Conservation (phyloP, 2,329 filamentous ascomycete genomes). For the Penicillium sp. region DNA sequence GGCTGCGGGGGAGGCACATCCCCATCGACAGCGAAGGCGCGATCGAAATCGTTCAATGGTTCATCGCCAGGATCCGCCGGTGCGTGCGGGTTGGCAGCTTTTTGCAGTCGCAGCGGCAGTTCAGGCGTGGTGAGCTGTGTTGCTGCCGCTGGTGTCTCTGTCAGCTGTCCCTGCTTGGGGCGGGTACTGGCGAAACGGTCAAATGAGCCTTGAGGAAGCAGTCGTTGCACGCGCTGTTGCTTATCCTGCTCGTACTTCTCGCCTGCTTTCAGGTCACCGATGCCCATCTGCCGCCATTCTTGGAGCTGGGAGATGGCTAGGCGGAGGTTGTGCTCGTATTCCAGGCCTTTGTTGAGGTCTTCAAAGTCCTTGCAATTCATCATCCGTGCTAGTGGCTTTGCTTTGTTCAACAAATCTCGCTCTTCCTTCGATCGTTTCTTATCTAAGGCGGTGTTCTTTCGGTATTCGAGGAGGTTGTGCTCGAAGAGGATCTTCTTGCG, state of each 20-base stretch:
- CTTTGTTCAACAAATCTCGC: slow-evolving; percentile 78
- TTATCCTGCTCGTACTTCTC: slow-evolving; percentile 93
- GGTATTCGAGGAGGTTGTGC: slow-evolving; percentile 84
- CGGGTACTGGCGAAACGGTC: slow-evolving; percentile 71
- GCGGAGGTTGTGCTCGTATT: slow-evolving; percentile 83
- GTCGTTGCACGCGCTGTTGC: slow-evolving; percentile 57
- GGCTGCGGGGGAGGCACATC: slow-evolving; percentile 34
- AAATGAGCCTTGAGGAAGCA: slow-evolving; percentile 65
- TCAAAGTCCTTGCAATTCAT: slow-evolving; percentile 93
- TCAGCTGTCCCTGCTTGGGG: slow-evolving; percentile 57
- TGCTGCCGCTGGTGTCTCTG: slow-evolving; percentile 67
- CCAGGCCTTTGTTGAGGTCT: slow-evolving; percentile 69
- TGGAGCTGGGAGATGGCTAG: slow-evolving; percentile 84
- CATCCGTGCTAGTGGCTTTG: slow-evolving; percentile 91
- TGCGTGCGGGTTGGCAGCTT: slow-evolving; percentile 27
- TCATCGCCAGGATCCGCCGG: slow-evolving; percentile 27
- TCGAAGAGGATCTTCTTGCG: slow-evolving; percentile 96
- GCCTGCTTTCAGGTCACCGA: slow-evolving; percentile 73
- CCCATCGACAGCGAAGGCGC: slow-evolving; percentile 45
- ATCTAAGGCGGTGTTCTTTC: slow-evolving; percentile 78
- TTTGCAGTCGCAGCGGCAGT: slow-evolving; percentile 55
- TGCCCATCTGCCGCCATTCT: slow-evolving; percentile 79
- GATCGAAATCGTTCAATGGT: slow-evolving; percentile 46
- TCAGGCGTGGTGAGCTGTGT: slow-evolving; percentile 71
- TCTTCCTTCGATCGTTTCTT: slow-evolving; percentile 97